phyloP scores from a whole-genome alignment of 2,329 filamentous ascomycete genomes.

The Epichloe scottii region DNA sequence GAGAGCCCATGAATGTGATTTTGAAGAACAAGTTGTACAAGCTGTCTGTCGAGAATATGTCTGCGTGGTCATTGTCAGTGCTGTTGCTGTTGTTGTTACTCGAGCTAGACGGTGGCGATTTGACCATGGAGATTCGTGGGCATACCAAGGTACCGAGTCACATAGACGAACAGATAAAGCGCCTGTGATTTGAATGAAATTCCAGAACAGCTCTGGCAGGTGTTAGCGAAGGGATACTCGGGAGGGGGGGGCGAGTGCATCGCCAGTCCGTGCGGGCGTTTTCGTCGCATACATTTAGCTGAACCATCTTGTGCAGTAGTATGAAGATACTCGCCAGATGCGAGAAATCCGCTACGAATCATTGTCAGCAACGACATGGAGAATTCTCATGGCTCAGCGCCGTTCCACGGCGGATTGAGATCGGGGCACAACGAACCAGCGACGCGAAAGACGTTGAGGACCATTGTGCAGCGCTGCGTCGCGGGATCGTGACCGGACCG shows the following conservation, averaged over 20 bases:
- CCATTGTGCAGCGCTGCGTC: constrained; percentile 21
- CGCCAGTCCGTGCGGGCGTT: constrained; percentile 5
- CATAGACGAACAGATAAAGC: constrained; percentile 85
- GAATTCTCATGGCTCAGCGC: constrained; percentile 7
- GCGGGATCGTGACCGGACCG: neutral
- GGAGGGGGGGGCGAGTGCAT: constrained; percentile 1
- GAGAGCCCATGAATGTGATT: constrained; percentile 80
- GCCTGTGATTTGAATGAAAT: constrained; percentile 99
- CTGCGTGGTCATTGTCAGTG: constrained; percentile 27
- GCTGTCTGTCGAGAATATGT: constrained; percentile 75
- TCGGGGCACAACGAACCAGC: constrained; percentile 29
- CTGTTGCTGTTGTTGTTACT: neutral
- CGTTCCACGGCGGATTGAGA: neutral
- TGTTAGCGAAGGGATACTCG: neutral
- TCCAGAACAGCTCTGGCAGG: constrained; percentile 73
- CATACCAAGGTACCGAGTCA: constrained; percentile 79
- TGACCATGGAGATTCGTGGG: neutral
- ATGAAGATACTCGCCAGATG: constrained; percentile 92
- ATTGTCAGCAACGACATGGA: constrained; percentile 8
- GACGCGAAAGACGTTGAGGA: constrained; percentile 47
- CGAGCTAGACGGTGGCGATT: neutral
- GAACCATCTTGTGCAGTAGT: constrained; percentile 90
- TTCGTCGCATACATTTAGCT: constrained; percentile 57
- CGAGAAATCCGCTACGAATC: constrained; percentile 75
- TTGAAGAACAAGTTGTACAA: constrained; percentile 94